Evolutionary conservation across 192 early-diverging fungal species (phyloP).

Genomic region (Coemansia pectinata): DNA sequence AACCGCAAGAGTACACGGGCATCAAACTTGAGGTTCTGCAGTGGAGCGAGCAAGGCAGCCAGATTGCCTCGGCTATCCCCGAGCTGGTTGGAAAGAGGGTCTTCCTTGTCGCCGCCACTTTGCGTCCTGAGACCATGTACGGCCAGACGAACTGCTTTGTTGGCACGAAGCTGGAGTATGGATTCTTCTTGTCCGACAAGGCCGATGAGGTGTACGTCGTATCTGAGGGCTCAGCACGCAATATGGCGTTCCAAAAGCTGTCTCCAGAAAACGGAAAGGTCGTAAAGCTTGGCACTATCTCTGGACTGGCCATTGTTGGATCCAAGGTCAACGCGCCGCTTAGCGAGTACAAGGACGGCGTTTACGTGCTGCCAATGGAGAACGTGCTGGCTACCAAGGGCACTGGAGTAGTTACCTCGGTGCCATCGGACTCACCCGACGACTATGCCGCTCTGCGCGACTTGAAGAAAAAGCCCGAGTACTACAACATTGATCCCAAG

Average conservation of each 20-base stretch:
- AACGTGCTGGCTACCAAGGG: slow-evolving; percentile 94
- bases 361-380: slow-evolving; percentile 98
- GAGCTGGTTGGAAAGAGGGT: slow-evolving; percentile 73
- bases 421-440: slow-evolving; percentile 98
- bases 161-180: slow-evolving; percentile 88
- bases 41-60: slow-evolving; percentile 57
- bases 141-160: slow-evolving; percentile 99
- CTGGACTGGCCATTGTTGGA: slow-evolving; percentile 81
- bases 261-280: slow-evolving; percentile 70
- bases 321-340: slow-evolving; percentile 89
- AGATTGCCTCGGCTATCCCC: slow-evolving; percentile 51
- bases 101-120: slow-evolving; percentile 92
- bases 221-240: slow-evolving; percentile 91
- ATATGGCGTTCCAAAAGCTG: slow-evolving; percentile 95
- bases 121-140: slow-evolving; percentile 99
- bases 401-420: slow-evolving; percentile 98
- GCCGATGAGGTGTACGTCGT: slow-evolving; percentile 83
- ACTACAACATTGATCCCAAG: slow-evolving; percentile 83
- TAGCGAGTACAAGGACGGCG: slow-evolving; percentile 65
- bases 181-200: slow-evolving; percentile 72
- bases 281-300: slow-evolving; percentile 70
- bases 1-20: slow-evolving; percentile 94
- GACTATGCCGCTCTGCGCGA: slow-evolving; percentile 92
- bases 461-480: slow-evolving; percentile 90
- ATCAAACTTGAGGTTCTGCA: slow-evolving; percentile 88